phyloP scores from a whole-genome alignment of 345 rosid genomes.

The Moricandia moricandioides region DNA sequence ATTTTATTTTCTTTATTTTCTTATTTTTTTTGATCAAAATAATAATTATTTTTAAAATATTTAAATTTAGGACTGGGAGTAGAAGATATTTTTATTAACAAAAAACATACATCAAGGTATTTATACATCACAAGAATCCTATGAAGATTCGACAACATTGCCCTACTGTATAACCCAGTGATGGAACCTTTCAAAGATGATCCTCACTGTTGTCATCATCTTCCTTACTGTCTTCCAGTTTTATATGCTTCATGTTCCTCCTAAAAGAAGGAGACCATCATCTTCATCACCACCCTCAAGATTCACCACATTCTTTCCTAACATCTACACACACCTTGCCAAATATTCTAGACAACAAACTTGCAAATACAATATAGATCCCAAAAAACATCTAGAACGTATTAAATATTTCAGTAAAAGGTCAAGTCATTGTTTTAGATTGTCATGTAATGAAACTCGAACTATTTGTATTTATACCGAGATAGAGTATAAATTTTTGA shows the following conservation, averaged over 20 bases:
- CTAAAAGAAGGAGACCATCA: constrained; percentile 78
- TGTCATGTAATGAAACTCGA: not conserved
- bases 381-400: not conserved
- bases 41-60: no score
- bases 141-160: no score
- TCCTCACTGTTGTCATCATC: constrained; percentile 43
- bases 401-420: not conserved
- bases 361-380: constrained; percentile 1
- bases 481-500: not conserved
- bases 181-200: constrained; percentile 3
- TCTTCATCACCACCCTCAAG: constrained; percentile 51
- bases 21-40: no score
- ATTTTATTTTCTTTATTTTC: no score
- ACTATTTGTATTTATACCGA: constrained; percentile 18
- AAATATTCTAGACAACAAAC: not conserved
- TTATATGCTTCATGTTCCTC: constrained; percentile 77
- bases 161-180: not conserved
- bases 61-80: no score
- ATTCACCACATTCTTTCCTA: constrained; percentile 38
- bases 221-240: constrained; percentile 54
- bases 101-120: no score
- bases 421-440: not conserved
- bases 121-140: no score
- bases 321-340: constrained; percentile 15
- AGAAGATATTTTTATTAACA: no score